A percentile compares a stretch with the other conserved stretches of the same genome.
These are phyloP conservation scores for Xylaria venustula DNA, from an alignment of 495 filamentous ascomycete species.

Conservation along the genomic window DNA sequence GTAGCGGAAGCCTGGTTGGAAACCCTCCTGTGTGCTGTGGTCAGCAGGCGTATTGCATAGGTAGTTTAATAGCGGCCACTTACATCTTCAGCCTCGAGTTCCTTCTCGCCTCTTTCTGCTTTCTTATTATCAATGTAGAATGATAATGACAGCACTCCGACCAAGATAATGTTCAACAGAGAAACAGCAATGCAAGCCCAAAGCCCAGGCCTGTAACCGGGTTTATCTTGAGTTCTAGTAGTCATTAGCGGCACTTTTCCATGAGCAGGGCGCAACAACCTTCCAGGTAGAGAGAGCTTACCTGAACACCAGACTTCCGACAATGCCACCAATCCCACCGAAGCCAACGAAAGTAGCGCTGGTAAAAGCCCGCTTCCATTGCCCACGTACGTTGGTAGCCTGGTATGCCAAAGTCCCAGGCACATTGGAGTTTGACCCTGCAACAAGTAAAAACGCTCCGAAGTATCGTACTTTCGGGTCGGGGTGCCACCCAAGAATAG, in stretches of 20 bases:
- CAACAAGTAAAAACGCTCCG: slow-evolving; percentile 58
- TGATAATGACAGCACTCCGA: slow-evolving; percentile 26
- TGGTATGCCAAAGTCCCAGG: slow-evolving; percentile 53
- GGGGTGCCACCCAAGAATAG: slow-evolving; percentile 45
- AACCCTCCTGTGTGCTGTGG: slow-evolving; percentile 38
- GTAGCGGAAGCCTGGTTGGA: slow-evolving; percentile 45
- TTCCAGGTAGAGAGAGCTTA: neutral
- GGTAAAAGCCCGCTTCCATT: slow-evolving; percentile 63
- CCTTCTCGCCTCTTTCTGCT: slow-evolving; percentile 44
- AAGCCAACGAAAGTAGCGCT: slow-evolving; percentile 55
- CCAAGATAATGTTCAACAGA: slow-evolving; percentile 35
- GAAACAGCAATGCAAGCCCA: slow-evolving; percentile 44
- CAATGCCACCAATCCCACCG: slow-evolving; percentile 62
- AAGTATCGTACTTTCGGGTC: slow-evolving; percentile 53
- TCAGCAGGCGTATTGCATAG: neutral
- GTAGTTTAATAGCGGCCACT: slow-evolving; percentile 8
- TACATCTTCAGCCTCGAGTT: slow-evolving; percentile 43
- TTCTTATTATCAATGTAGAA: slow-evolving; percentile 38
- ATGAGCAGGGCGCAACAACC: neutral
- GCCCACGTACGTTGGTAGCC: slow-evolving; percentile 64
- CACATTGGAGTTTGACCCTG: slow-evolving; percentile 57
- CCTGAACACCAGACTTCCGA: slow-evolving; percentile 56
- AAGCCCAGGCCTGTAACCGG: slow-evolving; percentile 41
- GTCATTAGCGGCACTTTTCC: slow-evolving; percentile 7
- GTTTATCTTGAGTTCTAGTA: slow-evolving; percentile 36